Evolutionary conservation across 441 rosid genomes (phyloP).

Genomic region (Macaranga tanarius): DNA sequence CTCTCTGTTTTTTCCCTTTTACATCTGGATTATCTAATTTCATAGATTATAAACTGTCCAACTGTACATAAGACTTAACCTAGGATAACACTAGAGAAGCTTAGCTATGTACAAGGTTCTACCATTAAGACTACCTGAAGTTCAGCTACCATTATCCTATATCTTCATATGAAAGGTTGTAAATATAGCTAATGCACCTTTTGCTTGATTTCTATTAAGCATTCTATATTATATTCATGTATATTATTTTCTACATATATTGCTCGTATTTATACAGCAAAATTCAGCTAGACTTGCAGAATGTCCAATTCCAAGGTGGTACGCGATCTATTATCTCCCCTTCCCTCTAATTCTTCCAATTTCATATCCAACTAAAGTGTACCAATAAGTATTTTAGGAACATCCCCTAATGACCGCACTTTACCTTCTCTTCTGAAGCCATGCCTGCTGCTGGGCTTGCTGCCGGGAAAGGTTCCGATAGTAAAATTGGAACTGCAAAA

Average conservation of each 20-base stretch:
- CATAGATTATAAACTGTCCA: no score
- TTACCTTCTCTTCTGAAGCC: conserved; percentile 98
- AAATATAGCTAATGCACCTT: background rate
- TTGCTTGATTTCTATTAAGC: background rate
- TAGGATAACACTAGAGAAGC: no score
- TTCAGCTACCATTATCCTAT: no score
- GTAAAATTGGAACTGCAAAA: conserved; percentile 78
- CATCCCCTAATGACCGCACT: background rate
- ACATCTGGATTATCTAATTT: no score
- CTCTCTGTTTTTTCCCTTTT: no score
- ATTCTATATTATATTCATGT: background rate
- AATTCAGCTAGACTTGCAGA: background rate
- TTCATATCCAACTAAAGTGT: background rate
- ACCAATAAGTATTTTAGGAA: background rate
- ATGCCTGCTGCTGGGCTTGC: conserved; percentile 94
- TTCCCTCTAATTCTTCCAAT: background rate
- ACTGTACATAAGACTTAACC: no score
- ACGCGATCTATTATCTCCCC: background rate
- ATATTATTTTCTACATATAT: background rate
- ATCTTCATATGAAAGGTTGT: background rate
- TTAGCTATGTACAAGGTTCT: no score
- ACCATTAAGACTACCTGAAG: no score
- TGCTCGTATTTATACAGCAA: background rate
- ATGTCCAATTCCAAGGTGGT: background rate
- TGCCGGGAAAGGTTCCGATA: conserved; percentile 83